Evolutionary conservation across 441 rosid genomes (phyloP).

Genomic region (Gossypium davidsonii): DNA sequence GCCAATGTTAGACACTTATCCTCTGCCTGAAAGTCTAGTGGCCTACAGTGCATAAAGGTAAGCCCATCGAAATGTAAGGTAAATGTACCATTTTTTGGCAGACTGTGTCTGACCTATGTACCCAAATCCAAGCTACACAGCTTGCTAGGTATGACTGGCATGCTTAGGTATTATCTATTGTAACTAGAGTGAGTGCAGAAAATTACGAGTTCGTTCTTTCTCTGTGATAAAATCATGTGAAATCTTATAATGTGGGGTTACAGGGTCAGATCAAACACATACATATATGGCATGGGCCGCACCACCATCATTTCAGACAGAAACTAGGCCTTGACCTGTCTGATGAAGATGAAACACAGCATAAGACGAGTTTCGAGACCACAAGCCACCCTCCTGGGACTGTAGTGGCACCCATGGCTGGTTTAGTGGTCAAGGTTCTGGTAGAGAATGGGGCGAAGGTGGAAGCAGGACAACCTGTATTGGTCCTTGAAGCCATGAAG

Average conservation of each 20-base stretch:
- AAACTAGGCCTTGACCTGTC: conserved; percentile 51
- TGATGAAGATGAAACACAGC: conserved; percentile 51
- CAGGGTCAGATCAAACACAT: conserved; percentile 68
- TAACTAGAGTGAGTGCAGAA: not conserved
- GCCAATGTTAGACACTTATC: not conserved
- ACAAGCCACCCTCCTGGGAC: conserved; percentile 59
- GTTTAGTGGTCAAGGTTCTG: conserved; percentile 86
- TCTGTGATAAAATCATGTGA: conserved; percentile 17
- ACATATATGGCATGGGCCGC: conserved; percentile 68
- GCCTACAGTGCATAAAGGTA: not conserved
- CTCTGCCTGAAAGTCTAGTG: not conserved
- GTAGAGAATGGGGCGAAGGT: conserved; percentile 59
- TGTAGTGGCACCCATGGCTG: conserved; percentile 91
- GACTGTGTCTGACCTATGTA: not conserved
- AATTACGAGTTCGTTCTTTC: not conserved
- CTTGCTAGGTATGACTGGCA: not conserved
- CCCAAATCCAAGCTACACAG: not conserved
- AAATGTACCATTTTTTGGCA: not conserved
- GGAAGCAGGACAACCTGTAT: conserved; percentile 69
- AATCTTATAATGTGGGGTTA: conserved; percentile 19
- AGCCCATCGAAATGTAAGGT: not conserved
- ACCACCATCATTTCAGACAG: conserved; percentile 64
- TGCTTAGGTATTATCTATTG: not conserved
- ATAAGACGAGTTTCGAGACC: conserved; percentile 44
- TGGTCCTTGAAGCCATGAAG: conserved; percentile 95